These are phyloP conservation scores for Detonula confervacea DNA, from an alignment of 352 stramenopile species.

Conservation along the genomic window DNA sequence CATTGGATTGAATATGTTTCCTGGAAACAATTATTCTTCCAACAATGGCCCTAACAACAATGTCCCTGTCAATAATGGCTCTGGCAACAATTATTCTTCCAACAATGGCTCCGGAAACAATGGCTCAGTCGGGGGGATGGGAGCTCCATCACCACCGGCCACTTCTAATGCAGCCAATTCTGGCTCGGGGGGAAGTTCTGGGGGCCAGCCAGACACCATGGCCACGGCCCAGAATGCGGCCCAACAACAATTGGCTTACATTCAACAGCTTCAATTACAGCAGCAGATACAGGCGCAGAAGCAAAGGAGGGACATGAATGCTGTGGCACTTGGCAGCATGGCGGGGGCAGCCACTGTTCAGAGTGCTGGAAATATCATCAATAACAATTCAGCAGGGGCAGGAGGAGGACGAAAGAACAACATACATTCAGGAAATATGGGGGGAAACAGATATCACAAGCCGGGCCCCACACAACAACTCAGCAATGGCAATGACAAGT, in stretches of 20 bases:
- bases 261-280: conserved; percentile 70
- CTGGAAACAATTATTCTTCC: background rate
- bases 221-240: conserved; percentile 50
- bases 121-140: conserved; percentile 36
- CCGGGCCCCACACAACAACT: background rate
- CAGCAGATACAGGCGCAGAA: conserved; percentile 41
- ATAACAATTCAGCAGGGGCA: background rate
- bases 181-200: background rate
- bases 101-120: conserved; percentile 23
- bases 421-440: background rate
- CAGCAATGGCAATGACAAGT: background rate
- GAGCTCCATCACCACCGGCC: conserved; percentile 6
- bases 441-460: background rate
- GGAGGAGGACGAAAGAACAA: background rate
- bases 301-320: conserved; percentile 1
- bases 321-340: background rate
- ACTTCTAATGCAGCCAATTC: background rate
- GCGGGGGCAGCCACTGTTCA: background rate
- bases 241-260: conserved; percentile 69
- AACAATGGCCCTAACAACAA: too few relatives aligned
- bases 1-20: conserved; percentile 30
- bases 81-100: too few relatives aligned
- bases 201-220: conserved; percentile 27
- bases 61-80: too few relatives aligned
- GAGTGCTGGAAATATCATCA: background rate